A percentile compares a stretch with the other conserved stretches of the same genome.
phyloP scores from a whole-genome alignment of 768 basidiomycete genomes.

The Wakefieldia striispora region DNA sequence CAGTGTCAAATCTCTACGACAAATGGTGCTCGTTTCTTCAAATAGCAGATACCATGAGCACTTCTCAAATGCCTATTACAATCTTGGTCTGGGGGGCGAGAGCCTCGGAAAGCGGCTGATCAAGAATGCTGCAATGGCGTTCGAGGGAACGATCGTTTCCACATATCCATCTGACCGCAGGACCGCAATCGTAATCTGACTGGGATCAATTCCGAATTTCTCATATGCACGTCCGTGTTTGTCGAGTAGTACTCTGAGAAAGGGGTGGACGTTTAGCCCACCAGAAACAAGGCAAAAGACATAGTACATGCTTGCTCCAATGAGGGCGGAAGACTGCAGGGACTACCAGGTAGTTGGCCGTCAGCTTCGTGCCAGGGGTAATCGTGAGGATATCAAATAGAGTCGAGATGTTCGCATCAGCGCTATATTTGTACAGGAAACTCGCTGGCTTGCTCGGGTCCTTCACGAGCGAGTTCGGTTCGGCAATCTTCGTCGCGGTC shows the following conservation, averaged over 20 bases:
- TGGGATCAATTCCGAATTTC: conserved; percentile 32
- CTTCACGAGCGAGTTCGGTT: conserved; percentile 26
- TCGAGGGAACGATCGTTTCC: conserved; percentile 33
- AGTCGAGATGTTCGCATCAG: conserved; percentile 16
- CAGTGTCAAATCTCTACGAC: too few relatives aligned
- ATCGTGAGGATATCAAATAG: conserved; percentile 35
- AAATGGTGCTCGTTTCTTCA: too few relatives aligned
- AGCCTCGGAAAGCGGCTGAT: too few relatives aligned
- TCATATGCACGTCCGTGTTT: conserved; percentile 37
- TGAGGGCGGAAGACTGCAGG: conserved; percentile 37
- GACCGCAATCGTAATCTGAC: conserved; percentile 33
- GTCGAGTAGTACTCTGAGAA: conserved; percentile 35
- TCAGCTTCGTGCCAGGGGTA: conserved; percentile 31
- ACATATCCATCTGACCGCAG: conserved; percentile 43
- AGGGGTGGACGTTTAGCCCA: background rate
- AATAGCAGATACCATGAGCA: too few relatives aligned
- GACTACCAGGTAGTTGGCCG: conserved; percentile 32
- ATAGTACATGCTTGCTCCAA: conserved; percentile 40
- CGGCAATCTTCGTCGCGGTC: conserved; percentile 17
- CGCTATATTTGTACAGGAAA: conserved; percentile 30
- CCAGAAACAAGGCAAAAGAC: background rate
- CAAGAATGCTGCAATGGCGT: conserved; percentile 34
- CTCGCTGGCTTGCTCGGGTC: conserved; percentile 25
- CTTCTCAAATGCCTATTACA: background rate
- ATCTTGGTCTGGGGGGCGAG: background rate